Percentiles rank a stretch among this genome's conserved stretches.
phyloP scores from a whole-genome alignment of 2,329 filamentous ascomycete species.

The Shiraia sp. region DNA sequence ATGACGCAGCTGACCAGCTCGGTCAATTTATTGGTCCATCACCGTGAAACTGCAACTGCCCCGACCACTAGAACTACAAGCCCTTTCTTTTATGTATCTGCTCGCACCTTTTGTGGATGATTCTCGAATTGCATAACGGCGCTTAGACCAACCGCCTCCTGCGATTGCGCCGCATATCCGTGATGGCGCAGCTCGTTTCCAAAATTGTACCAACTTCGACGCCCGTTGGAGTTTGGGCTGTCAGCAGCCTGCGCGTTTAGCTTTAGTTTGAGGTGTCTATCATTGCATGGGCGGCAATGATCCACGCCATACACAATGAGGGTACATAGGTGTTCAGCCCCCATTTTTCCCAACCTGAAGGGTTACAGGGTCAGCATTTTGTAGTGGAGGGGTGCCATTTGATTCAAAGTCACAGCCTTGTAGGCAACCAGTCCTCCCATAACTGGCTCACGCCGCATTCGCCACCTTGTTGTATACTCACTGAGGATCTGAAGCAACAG shows the following conservation, averaged over 20 bases:
- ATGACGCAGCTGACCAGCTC: too few species aligned
- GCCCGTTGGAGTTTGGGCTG: slow-evolving; percentile 8
- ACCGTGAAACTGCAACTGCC: too few species aligned
- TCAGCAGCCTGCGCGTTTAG: slow-evolving; percentile 14
- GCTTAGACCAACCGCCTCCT: neutral
- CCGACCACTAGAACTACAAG: too few species aligned
- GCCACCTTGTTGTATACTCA: slow-evolving; percentile 9
- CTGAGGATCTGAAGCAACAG: slow-evolving; percentile 6
- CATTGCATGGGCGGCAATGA: too few species aligned
- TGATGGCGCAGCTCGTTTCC: slow-evolving; percentile 20
- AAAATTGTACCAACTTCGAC: slow-evolving; percentile 5
- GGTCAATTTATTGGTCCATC: too few species aligned
- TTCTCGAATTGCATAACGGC: neutral
- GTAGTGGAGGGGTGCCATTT: slow-evolving; percentile 11
- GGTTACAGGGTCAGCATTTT: too few species aligned
- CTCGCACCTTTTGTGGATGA: neutral
- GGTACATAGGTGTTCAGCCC: too few species aligned
- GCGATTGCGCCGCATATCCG: slow-evolving; percentile 23
- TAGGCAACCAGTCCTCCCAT: slow-evolving; percentile 13
- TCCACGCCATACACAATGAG: too few species aligned
- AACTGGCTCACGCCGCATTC: slow-evolving; percentile 13
- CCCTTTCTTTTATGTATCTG: too few species aligned
- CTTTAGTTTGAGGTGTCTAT: too few species aligned
- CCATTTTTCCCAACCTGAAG: too few species aligned
- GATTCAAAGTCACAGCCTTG: slow-evolving; percentile 15